These are phyloP conservation scores for Begonia fuchsioides DNA, from an alignment of 306 rosid species.

Conservation along the genomic window DNA sequence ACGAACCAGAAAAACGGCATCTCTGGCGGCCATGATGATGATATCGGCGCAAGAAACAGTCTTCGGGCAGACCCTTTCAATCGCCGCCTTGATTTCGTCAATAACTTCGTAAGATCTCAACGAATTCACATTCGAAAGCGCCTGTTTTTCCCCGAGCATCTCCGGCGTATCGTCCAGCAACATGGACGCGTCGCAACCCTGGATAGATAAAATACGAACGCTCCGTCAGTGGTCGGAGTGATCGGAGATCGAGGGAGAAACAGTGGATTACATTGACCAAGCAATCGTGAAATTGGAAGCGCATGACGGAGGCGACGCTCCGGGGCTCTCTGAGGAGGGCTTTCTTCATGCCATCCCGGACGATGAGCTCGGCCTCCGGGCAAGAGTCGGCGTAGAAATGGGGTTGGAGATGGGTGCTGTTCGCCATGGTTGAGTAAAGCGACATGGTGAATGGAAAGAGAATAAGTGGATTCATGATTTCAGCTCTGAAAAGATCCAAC, in stretches of 20 bases:
- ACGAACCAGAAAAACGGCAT: slow-evolving; percentile 60
- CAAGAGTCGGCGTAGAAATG: slow-evolving; percentile 42
- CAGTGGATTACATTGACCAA: slow-evolving; percentile 39
- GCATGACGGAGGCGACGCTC: slow-evolving; percentile 83
- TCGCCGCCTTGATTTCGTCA: slow-evolving; percentile 52
- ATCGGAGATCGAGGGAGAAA: neutral
- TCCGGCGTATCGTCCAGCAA: slow-evolving; percentile 70
- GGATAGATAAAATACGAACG: neutral
- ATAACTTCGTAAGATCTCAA: slow-evolving; percentile 66
- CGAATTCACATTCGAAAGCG: slow-evolving; percentile 71
- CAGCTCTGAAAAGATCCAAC: neutral
- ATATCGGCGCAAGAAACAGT: slow-evolving; percentile 88
- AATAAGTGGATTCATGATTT: slow-evolving; percentile 13
- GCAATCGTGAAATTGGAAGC: slow-evolving; percentile 85
- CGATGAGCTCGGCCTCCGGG: slow-evolving; percentile 42
- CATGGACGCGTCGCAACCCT: slow-evolving; percentile 93
- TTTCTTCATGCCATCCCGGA: slow-evolving; percentile 44
- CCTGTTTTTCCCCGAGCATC: slow-evolving; percentile 67
- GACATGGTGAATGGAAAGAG: slow-evolving; percentile 16
- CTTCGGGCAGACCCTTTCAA: slow-evolving; percentile 51
- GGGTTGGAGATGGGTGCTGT: slow-evolving; percentile 30
- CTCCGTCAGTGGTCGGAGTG: neutral
- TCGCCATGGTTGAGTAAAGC: slow-evolving; percentile 3
- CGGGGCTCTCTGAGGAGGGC: slow-evolving; percentile 49
- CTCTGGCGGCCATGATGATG: slow-evolving; percentile 76